Conservation (phyloP, 225 moss, liverwort and hornwort genomes). For the Bryum argenteum region DNA sequence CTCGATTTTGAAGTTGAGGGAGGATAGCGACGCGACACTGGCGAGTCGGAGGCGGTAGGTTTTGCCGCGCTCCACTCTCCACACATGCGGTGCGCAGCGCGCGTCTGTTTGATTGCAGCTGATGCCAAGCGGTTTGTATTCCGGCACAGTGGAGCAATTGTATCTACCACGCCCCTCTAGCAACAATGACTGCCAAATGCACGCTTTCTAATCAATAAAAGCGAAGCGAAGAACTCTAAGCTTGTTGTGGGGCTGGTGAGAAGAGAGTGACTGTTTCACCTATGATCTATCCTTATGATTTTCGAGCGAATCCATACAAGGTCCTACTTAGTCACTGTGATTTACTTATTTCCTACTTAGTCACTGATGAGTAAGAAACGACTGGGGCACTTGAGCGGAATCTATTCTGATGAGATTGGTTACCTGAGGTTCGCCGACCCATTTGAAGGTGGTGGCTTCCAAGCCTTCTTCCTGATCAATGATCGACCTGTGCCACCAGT, state of each 20-base stretch:
- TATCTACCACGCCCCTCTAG: slow-evolving; percentile 66
- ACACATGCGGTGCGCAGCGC: slow-evolving; percentile 51
- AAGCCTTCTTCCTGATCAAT: slow-evolving; percentile 52
- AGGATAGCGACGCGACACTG: slow-evolving; percentile 64
- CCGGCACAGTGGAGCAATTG: slow-evolving; percentile 39
- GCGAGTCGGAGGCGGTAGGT: slow-evolving; percentile 80
- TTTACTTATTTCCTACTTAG: too few species aligned
- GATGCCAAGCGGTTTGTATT: slow-evolving; percentile 34
- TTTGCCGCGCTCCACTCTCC: slow-evolving; percentile 57
- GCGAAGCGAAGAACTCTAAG: neutral
- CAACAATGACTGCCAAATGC: slow-evolving; percentile 48
- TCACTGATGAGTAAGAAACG: too few species aligned
- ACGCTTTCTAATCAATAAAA: neutral
- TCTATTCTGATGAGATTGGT: neutral
- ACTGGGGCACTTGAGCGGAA: neutral
- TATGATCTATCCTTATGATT: too few species aligned
- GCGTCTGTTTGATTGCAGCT: slow-evolving; percentile 45
- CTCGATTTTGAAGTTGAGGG: slow-evolving; percentile 84
- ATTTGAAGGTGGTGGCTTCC: slow-evolving; percentile 30
- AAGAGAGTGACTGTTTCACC: too few species aligned
- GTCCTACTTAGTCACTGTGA: too few species aligned
- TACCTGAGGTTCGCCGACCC: slow-evolving; percentile 73
- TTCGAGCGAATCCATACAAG: too few species aligned
- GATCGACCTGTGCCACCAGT: slow-evolving; percentile 62
- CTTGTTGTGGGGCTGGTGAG: too few species aligned